Conservation (phyloP, 129 eudicot genomes). For the Cynara cardunculus region DNA sequence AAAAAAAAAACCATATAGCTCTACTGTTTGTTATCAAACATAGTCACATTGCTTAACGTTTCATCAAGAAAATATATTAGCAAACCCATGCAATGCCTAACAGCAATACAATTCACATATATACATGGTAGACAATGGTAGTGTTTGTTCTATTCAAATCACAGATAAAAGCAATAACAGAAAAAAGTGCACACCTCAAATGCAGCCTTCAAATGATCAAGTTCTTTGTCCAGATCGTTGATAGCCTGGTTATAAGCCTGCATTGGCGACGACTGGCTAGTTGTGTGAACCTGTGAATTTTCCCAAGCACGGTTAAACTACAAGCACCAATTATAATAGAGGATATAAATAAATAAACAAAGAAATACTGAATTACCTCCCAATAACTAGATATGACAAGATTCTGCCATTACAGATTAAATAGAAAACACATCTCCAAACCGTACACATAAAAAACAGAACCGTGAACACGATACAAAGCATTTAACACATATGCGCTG, state of each 20-base stretch:
- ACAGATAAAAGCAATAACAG: not conserved
- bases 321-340: not conserved
- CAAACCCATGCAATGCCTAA: not conserved
- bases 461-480: too few species aligned
- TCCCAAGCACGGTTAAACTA: not conserved
- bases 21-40: too few species aligned
- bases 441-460: too few species aligned
- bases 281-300: constrained; percentile 53
- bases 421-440: not conserved
- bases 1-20: too few species aligned
- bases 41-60: too few species aligned
- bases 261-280: constrained; percentile 84
- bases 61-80: not conserved
- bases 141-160: not conserved
- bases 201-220: constrained; percentile 63
- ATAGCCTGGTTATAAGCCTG: constrained; percentile 82
- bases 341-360: not conserved
- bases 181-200: constrained; percentile 43
- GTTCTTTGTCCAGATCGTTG: constrained; percentile 75
- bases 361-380: too few species aligned
- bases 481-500: too few species aligned
- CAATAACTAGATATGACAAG: not conserved
- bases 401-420: not conserved
- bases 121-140: not conserved
- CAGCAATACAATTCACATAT: not conserved